A percentile compares a stretch with the other conserved stretches of the same genome.
Conservation (phyloP, 2,329 filamentous ascomycete genomes). For the Neodidymelliopsis sp. region DNA sequence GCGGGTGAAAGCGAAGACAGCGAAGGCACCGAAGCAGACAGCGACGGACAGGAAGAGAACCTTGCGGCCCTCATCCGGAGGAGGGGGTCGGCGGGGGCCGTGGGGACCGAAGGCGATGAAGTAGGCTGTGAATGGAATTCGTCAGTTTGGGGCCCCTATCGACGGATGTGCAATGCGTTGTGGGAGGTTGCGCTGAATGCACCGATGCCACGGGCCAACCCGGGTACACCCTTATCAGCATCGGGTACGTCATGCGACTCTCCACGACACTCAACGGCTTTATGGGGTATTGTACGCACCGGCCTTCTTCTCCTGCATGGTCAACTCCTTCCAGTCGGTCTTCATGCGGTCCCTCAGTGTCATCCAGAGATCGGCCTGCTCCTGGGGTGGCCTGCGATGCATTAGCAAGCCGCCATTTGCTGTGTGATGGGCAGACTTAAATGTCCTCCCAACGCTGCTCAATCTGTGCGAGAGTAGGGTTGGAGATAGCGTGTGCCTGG, state of each 20-base stretch:
- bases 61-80: constrained; percentile 84
- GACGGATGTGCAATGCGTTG: constrained; percentile 16
- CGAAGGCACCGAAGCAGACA: constrained; percentile 71
- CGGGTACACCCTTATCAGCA: constrained; percentile 31
- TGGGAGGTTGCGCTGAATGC: constrained; percentile 14
- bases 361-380: constrained; percentile 99
- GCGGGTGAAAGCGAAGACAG: constrained; percentile 76
- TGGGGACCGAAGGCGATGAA: constrained; percentile 98
- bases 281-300: constrained; percentile 69
- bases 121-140: constrained; percentile 74
- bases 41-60: constrained; percentile 76
- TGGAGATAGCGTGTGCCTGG: constrained; percentile 92
- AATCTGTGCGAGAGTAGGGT: constrained; percentile 96
- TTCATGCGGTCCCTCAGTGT: constrained; percentile 97
- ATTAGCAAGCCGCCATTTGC: constrained; percentile 1
- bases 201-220: constrained; percentile 27
- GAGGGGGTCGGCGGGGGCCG: constrained; percentile 83
- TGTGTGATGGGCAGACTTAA: not conserved
- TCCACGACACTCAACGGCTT: constrained; percentile 22
- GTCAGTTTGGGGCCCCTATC: constrained; percentile 31
- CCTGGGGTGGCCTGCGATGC: constrained; percentile 75
- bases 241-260: constrained; percentile 41
- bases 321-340: constrained; percentile 94
- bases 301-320: constrained; percentile 97
- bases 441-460: constrained; percentile 99